phyloP scores from a whole-genome alignment of 1,139 yeast species.

The Debaryomyces sp. region DNA sequence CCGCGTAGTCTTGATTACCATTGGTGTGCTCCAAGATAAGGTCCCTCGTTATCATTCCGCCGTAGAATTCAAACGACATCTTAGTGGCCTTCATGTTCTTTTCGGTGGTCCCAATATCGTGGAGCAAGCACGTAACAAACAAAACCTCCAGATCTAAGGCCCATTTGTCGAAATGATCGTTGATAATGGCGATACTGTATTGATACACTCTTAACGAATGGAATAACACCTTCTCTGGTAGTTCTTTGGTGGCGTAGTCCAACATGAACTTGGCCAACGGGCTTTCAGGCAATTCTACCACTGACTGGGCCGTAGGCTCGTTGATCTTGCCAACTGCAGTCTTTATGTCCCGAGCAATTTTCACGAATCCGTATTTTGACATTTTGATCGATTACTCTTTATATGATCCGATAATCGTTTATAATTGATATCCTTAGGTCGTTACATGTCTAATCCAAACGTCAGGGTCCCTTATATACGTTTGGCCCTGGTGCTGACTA shows the following conservation, averaged over 20 bases:
- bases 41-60: slow-evolving; percentile 37
- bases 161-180: slow-evolving; percentile 42
- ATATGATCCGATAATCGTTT: not conserved
- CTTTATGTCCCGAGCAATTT: slow-evolving; percentile 32
- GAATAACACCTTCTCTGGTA: slow-evolving; percentile 30
- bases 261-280: slow-evolving; percentile 23
- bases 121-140: slow-evolving; percentile 36
- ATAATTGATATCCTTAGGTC: not conserved
- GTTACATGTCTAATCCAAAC: not conserved
- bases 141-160: slow-evolving; percentile 33
- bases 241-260: slow-evolving; percentile 27
- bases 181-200: slow-evolving; percentile 35
- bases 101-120: slow-evolving; percentile 41
- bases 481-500: not conserved
- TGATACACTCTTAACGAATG: slow-evolving; percentile 39
- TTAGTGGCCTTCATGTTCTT: slow-evolving; percentile 39
- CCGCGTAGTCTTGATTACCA: slow-evolving; percentile 34
- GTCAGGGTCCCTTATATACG: not conserved
- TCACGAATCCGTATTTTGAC: slow-evolving; percentile 36
- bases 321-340: slow-evolving; percentile 30
- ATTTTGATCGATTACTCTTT: slow-evolving; percentile 13
- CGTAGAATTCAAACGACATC: slow-evolving; percentile 42
- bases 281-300: slow-evolving; percentile 25
- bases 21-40: slow-evolving; percentile 26
- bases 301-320: slow-evolving; percentile 28